Conservation (phyloP, 1,139 yeast species). For the Yamadazyma spencermartinsiae region DNA sequence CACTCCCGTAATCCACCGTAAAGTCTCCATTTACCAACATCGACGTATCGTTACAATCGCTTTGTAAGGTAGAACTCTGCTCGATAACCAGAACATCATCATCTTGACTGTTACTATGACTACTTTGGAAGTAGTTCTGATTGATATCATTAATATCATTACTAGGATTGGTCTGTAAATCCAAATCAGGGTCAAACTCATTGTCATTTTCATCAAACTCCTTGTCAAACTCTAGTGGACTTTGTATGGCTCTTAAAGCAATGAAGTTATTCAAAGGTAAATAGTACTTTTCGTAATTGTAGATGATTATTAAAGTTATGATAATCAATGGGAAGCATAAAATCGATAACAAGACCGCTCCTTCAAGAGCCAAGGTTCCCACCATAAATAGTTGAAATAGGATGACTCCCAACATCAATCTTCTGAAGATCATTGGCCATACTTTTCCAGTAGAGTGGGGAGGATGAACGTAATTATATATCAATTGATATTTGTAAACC, state of each 20-base stretch:
- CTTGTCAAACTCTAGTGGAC: constrained; percentile 41
- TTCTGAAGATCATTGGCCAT: constrained; percentile 67
- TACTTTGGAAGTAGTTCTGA: constrained; percentile 1
- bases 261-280: constrained; percentile 60
- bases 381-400: constrained; percentile 68
- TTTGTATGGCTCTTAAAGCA: constrained; percentile 61
- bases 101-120: neutral
- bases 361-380: constrained; percentile 67
- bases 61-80: constrained; percentile 5
- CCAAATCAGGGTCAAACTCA: constrained; percentile 8
- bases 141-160: constrained; percentile 5
- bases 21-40: constrained; percentile 23
- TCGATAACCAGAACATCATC: constrained; percentile 6
- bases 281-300: constrained; percentile 61
- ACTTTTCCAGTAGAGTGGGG: constrained; percentile 73
- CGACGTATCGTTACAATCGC: constrained; percentile 13
- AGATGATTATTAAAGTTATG: constrained; percentile 47
- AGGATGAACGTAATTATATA: constrained; percentile 68
- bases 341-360: constrained; percentile 53
- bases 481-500: constrained; percentile 65
- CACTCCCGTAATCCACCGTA: constrained; percentile 14
- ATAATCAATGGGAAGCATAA: constrained; percentile 55
- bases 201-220: constrained; percentile 42
- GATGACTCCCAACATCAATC: constrained; percentile 60
- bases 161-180: neutral